Conservation (phyloP, 225 moss, liverwort and hornwort genomes). For the Ulota crispa region DNA sequence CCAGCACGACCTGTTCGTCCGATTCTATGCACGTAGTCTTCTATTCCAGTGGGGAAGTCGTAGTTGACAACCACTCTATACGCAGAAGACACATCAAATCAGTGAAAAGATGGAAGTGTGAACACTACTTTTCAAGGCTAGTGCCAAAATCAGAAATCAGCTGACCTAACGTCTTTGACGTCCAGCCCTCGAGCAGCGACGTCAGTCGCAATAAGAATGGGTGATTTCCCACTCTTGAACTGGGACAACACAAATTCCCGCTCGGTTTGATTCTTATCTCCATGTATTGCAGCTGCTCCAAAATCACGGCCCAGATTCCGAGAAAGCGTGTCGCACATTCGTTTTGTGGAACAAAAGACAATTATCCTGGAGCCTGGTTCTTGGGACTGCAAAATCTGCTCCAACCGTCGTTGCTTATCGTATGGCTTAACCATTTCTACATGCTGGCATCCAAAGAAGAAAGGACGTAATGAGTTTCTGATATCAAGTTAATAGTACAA, state of each 20-base stretch:
- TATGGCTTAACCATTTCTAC: conserved; percentile 72
- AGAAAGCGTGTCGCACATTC: conserved; percentile 89
- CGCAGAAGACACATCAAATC: neutral
- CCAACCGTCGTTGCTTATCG: conserved; percentile 78
- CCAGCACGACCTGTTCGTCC: conserved; percentile 95
- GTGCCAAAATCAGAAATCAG: neutral
- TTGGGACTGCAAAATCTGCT: conserved; percentile 84
- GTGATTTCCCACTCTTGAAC: conserved; percentile 73
- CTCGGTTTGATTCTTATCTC: conserved; percentile 88
- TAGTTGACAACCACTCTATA: conserved; percentile 94
- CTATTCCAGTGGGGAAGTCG: conserved; percentile 89
- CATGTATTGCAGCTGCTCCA: conserved; percentile 89
- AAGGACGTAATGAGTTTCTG: neutral
- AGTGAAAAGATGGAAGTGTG: neutral
- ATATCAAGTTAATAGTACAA: neutral
- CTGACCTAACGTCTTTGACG: conserved; percentile 87
- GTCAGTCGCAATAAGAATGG: conserved; percentile 86
- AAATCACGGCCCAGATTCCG: conserved; percentile 77
- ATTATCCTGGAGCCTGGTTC: conserved; percentile 85
- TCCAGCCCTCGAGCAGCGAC: conserved; percentile 93
- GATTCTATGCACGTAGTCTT: conserved; percentile 92
- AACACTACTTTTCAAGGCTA: neutral
- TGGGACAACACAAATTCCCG: conserved; percentile 77
- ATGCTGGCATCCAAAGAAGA: conserved; percentile 42
- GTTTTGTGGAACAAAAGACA: conserved; percentile 88